Evolutionary conservation across 768 basidiomycete species (phyloP), one percentile per base, ranked within the genome.

Genomic region (Suillus ampliporus): DNA sequence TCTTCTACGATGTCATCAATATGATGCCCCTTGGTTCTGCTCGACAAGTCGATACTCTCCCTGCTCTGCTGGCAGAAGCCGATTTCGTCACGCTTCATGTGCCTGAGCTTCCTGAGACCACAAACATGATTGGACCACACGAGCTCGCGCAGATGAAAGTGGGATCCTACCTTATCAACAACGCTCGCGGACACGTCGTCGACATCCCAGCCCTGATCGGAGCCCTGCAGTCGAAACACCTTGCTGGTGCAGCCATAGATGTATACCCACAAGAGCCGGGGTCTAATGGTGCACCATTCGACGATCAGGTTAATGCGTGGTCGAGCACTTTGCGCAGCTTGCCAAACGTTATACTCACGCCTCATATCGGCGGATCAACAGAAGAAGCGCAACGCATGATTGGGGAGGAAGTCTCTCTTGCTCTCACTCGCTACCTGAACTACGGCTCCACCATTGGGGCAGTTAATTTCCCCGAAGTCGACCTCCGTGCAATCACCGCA

Each of bases 381-480:
- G 97, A 99, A 76, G 97, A 99, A 76, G 97, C 97, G 6, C 97
- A 99, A 77, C 85, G 89, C 59, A 94, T 96, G 88, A 99, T 99
- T 63, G 97, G 97, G 15, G 89, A 94, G 62, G 97, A 99, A 76
- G 97, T 99, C 53, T 86, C 94, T 5, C 83, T 85, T 38, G 88
- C 95, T 3, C 80, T 99, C 47, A 82, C 85, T 26, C 90, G 95
- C 60, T 99, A 98, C 78, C 88, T 99, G 75, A 91, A 89, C 77
- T 94, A 89, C 72, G 97, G 97, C 57, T 89, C 95, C 28, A 92
- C 94, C 4, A 64, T 94, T 61, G 95, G 95, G 52, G 90, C 95
- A 4, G 97, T 99, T 83, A 99, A 99, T 82, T 98, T 99, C 88
- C 97, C 97, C 54, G 97, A 98, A 79, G 96, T 99, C 70, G 94